phyloP scores from a whole-genome alignment of 768 basidiomycete genomes.

The Strobilomyces echinocephalus region DNA sequence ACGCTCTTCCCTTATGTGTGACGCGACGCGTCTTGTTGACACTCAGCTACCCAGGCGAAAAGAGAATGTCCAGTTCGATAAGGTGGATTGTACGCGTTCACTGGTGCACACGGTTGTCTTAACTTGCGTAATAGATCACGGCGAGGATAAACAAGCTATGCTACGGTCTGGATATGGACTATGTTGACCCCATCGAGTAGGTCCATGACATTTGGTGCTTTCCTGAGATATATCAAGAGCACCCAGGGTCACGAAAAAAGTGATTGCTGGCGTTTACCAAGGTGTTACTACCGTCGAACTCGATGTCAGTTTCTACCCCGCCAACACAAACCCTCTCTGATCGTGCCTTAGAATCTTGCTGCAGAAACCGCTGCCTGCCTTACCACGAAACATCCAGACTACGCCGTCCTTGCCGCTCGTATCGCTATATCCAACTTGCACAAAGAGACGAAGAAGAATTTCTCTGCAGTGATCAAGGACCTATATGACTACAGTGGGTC shows the following conservation, averaged over 20 bases:
- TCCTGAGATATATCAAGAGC: slow-evolving; percentile 3
- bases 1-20: slow-evolving; percentile 8
- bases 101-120: slow-evolving; percentile 13
- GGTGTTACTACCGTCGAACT: slow-evolving; percentile 97
- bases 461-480: slow-evolving; percentile 88
- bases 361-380: slow-evolving; percentile 96
- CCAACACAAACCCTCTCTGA: slow-evolving; percentile 2
- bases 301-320: slow-evolving; percentile 56
- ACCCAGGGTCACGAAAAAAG: slow-evolving; percentile 81
- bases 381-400: slow-evolving; percentile 96
- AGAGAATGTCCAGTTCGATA: slow-evolving; percentile 91
- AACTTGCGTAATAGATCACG: slow-evolving; percentile 57
- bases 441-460: slow-evolving; percentile 98
- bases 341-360: slow-evolving; percentile 70
- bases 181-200: slow-evolving; percentile 87
- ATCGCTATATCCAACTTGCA: slow-evolving; percentile 98
- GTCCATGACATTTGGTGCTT: background rate
- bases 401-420: slow-evolving; percentile 95
- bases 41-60: slow-evolving; percentile 52
- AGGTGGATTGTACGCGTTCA: slow-evolving; percentile 44
- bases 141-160: slow-evolving; percentile 85
- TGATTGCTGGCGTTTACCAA: slow-evolving; percentile 88
- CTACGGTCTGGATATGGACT: slow-evolving; percentile 90
- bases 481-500: slow-evolving; percentile 78
- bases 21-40: slow-evolving; percentile 24